Evolutionary conservation across 805 yeast species (phyloP).

Genomic region (Debaryomyces maramus): DNA sequence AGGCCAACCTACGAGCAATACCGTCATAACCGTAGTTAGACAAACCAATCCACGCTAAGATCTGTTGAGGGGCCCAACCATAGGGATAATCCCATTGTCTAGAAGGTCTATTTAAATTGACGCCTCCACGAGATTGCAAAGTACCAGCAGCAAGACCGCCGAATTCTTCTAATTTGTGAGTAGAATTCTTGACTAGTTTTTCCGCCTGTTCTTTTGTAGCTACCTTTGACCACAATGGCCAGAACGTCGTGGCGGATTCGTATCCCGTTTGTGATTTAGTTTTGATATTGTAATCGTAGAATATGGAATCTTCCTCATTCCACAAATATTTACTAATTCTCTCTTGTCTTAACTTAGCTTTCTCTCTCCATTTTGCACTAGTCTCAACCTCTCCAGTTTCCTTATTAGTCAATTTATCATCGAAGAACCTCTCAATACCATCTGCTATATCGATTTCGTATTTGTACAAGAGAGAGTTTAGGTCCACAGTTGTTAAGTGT

Average conservation of each 20-base stretch:
- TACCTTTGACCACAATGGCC: slow-evolving; percentile 87
- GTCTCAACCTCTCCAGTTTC: slow-evolving; percentile 32
- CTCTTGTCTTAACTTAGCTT: slow-evolving; percentile 54
- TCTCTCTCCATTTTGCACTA: slow-evolving; percentile 59
- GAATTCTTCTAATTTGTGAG: slow-evolving; percentile 72
- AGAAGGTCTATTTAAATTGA: slow-evolving; percentile 71
- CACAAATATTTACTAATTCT: slow-evolving; percentile 71
- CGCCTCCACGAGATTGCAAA: slow-evolving; percentile 65
- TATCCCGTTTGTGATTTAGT: slow-evolving; percentile 55
- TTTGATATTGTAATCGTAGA: slow-evolving; percentile 79
- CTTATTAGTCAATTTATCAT: slow-evolving; percentile 39
- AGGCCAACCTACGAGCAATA: slow-evolving; percentile 68
- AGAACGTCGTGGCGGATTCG: slow-evolving; percentile 86
- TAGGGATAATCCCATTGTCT: slow-evolving; percentile 98
- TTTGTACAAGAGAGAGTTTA: slow-evolving; percentile 82
- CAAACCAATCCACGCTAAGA: slow-evolving; percentile 89
- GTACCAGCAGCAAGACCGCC: slow-evolving; percentile 94
- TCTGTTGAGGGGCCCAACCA: slow-evolving; percentile 99
- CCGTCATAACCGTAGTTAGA: slow-evolving; percentile 65
- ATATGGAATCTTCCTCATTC: slow-evolving; percentile 78
- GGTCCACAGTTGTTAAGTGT: slow-evolving; percentile 83
- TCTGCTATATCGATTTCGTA: slow-evolving; percentile 83
- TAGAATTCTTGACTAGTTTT: slow-evolving; percentile 52
- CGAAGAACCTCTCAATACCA: slow-evolving; percentile 56
- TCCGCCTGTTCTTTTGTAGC: slow-evolving; percentile 69